phyloP scores from a whole-genome alignment of 140 eudicot genomes.

The Oenanthe javanica region DNA sequence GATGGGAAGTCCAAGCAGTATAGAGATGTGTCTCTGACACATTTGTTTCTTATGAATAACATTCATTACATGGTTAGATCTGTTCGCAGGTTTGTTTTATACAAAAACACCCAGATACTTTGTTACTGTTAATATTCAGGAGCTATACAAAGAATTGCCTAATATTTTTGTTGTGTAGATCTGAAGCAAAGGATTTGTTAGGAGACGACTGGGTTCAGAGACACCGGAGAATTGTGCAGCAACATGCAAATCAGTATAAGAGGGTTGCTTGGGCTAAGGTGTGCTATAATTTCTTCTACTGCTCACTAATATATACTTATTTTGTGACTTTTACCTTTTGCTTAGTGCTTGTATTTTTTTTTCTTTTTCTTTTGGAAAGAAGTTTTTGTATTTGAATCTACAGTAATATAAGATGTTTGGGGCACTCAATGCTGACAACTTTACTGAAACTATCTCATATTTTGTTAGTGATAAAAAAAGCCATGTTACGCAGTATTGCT shows the following conservation, averaged over 20 bases:
- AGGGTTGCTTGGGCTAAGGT: conserved; percentile 99
- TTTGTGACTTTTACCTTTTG: not conserved
- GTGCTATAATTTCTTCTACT: not conserved
- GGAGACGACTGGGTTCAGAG: conserved; percentile 99
- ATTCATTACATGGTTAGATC: conserved; percentile 99
- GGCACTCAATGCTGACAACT: not conserved
- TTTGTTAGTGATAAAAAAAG: not conserved
- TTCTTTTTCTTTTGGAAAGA: not conserved
- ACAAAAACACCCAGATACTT: not conserved
- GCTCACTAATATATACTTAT: not conserved
- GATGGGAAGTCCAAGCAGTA: conserved; percentile 97
- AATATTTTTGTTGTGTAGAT: conserved; percentile 28
- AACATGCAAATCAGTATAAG: conserved; percentile 96
- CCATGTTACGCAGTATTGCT: not conserved
- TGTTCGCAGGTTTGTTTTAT: conserved; percentile 74
- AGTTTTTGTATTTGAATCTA: not conserved
- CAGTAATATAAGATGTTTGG: not conserved
- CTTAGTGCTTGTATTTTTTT: not conserved
- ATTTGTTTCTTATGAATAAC: conserved; percentile 96
- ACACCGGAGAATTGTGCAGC: conserved; percentile 93
- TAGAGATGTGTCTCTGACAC: conserved; percentile 73
- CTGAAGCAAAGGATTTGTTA: conserved; percentile 91
- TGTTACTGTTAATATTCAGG: not conserved
- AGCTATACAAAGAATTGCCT: not conserved
- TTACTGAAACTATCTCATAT: not conserved